Evolutionary conservation across 805 yeast species (phyloP).

Genomic region (Pichia occidentalis): DNA sequence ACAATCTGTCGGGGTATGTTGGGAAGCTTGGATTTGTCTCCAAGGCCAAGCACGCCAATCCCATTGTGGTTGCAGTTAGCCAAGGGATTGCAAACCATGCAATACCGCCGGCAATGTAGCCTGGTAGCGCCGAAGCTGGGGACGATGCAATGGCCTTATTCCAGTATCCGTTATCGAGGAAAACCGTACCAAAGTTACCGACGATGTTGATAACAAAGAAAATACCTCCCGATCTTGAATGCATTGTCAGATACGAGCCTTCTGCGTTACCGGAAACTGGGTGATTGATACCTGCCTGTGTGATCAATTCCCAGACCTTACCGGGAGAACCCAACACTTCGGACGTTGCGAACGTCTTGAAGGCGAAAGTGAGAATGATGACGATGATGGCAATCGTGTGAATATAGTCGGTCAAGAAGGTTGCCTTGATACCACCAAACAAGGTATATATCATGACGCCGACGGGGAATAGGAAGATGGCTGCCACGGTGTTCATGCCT

Average conservation of each 20-base stretch:
- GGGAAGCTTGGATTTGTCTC: constrained; percentile 71
- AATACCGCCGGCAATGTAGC: constrained; percentile 80
- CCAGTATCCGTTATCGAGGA: constrained; percentile 82
- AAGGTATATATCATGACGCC: constrained; percentile 71
- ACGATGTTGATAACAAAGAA: constrained; percentile 84
- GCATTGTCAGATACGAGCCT: constrained; percentile 86
- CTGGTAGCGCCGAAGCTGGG: constrained; percentile 80
- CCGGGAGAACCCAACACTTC: constrained; percentile 75
- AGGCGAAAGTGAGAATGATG: constrained; percentile 74
- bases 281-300: constrained; percentile 46
- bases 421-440: constrained; percentile 79
- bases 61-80: constrained; percentile 77
- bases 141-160: constrained; percentile 75
- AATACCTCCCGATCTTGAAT: constrained; percentile 78
- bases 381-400: constrained; percentile 78
- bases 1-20: constrained; percentile 63
- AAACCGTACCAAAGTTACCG: constrained; percentile 87
- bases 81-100: constrained; percentile 92
- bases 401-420: constrained; percentile 70
- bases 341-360: constrained; percentile 69
- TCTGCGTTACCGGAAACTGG: constrained; percentile 78
- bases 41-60: constrained; percentile 72
- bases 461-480: constrained; percentile 74
- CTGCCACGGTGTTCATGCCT: constrained; percentile 73
- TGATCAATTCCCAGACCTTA: constrained; percentile 66